Conservation (phyloP, 2,329 filamentous ascomycete species). For the Microdochium trichocladiopsis region DNA sequence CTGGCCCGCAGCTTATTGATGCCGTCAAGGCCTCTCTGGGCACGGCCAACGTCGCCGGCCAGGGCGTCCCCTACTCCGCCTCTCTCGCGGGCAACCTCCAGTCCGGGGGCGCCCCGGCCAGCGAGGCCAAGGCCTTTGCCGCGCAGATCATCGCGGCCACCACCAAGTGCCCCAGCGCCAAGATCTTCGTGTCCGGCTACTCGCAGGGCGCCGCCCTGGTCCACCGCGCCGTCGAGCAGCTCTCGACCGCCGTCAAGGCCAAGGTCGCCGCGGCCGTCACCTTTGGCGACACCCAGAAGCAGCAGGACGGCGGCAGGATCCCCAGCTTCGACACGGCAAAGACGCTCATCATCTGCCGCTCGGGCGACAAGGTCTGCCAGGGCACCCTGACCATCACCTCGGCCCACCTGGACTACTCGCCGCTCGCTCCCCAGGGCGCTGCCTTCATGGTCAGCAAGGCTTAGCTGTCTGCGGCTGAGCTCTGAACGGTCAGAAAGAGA, state of each 20-base stretch:
- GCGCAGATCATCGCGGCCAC: slow-evolving; percentile 18
- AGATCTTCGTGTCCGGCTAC: slow-evolving; percentile 24
- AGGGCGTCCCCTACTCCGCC: slow-evolving; percentile 17
- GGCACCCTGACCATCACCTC: slow-evolving; percentile 29
- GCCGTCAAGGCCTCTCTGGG: slow-evolving; percentile 13
- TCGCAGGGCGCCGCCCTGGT: slow-evolving; percentile 24
- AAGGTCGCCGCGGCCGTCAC: slow-evolving; percentile 18
- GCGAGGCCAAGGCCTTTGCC: slow-evolving; percentile 18
- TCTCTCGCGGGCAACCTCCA: slow-evolving; percentile 18
- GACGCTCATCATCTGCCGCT: slow-evolving; percentile 36
- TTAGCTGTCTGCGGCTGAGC: neutral
- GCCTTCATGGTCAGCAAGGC: slow-evolving; percentile 1
- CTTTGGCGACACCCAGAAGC: slow-evolving; percentile 22
- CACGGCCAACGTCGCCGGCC: slow-evolving; percentile 5
- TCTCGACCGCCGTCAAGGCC: slow-evolving; percentile 7
- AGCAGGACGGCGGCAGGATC: slow-evolving; percentile 19
- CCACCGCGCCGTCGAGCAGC: slow-evolving; percentile 18
- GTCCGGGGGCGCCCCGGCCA: slow-evolving; percentile 15
- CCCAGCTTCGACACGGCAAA: slow-evolving; percentile 17
- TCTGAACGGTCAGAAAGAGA: too few relatives aligned
- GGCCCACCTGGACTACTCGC: slow-evolving; percentile 28
- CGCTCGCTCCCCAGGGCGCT: neutral
- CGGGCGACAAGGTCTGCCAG: slow-evolving; percentile 40
- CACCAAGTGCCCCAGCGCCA: slow-evolving; percentile 20
- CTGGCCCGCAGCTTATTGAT: slow-evolving; percentile 14